Evolutionary conservation across 805 yeast species (phyloP).

Genomic region (Hanseniaspora singularis): DNA sequence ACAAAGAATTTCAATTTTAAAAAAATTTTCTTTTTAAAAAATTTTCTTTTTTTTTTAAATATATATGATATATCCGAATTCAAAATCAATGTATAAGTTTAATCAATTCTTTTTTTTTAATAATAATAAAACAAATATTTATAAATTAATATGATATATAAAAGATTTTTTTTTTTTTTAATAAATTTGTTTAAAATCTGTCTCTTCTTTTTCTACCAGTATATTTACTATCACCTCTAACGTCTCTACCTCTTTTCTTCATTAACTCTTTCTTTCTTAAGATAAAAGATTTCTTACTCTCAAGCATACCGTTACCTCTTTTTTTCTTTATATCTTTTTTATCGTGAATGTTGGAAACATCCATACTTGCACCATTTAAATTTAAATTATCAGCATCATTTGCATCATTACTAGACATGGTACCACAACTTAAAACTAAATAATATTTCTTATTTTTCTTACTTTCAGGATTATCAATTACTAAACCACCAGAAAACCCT

Average conservation of each 20-base stretch:
- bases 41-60: too few species aligned
- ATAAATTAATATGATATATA: not conserved
- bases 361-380: slow-evolving; percentile 39
- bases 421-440: slow-evolving; percentile 53
- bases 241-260: slow-evolving; percentile 81
- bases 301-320: slow-evolving; percentile 38
- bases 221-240: slow-evolving; percentile 81
- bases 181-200: slow-evolving; percentile 35
- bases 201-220: slow-evolving; percentile 76
- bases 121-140: too few species aligned
- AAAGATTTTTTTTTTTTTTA: not conserved
- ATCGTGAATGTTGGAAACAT: slow-evolving; percentile 19
- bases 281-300: slow-evolving; percentile 69
- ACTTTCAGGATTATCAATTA: slow-evolving; percentile 85
- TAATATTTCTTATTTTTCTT: slow-evolving; percentile 86
- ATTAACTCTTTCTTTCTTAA: slow-evolving; percentile 83
- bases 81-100: too few species aligned
- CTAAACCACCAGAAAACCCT: slow-evolving; percentile 93
- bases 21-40: too few species aligned
- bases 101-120: too few species aligned
- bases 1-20: too few species aligned
- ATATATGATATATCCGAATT: too few species aligned
- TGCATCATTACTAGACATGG: slow-evolving; percentile 72
- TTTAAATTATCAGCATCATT: slow-evolving; percentile 74
- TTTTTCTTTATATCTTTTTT: slow-evolving; percentile 17